Base-by-base conservation (phyloP, 2,329 filamentous ascomycete species). In the Cladosporium halotolerans region DNA sequence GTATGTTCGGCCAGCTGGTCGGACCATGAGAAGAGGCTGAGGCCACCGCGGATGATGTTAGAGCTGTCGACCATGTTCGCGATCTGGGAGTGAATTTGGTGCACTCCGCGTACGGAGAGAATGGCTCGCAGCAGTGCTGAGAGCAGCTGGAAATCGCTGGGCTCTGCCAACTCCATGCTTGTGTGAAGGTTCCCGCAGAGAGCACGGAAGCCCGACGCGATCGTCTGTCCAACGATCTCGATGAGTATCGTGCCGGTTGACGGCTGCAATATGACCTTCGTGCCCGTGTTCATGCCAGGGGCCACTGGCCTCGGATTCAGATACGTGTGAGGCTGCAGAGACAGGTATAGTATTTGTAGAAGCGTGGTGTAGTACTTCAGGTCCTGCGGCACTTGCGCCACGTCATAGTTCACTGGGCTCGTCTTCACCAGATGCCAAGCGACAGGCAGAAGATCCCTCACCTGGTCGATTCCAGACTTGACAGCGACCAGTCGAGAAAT, bases 1-100 rank as follows among this genome's bases (percentile, higher is more conserved):
- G 65, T 62, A 34, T 86, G 79, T 38, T 96, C 78, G 0, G 86
- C 81, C 19, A 97, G 78, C 60, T 85, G 83, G 68, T 97, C 90
- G 3, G 92, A 83, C 93, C 93, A 99, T 0, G 90, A 96, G 71
- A 92, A 97, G 4, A 99, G 79, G 33, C 88, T 89, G 5, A 86
- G 84, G 0, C 90, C 91, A 56, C 90, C 87, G 63, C 92, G 87
- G 43, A 89, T 79, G 1, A 85, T 85, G 58, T 87, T 84, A 53
- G 77, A 78, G 56, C 80, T 77, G n/a, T 78, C 72, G 52, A 85
- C 70, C n/a, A 70, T 64, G 32, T 76, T 64, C 2, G 74, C 68
- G 32, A 76, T 68, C 57, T 75, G 70, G 1, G 68, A 60, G 44
- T 74, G 75, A 6, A 65, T 57, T 66, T 90, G 84, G 44, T 82